phyloP scores from a whole-genome alignment of 768 basidiomycete genomes.

The Macrolepiota albuminosa region DNA sequence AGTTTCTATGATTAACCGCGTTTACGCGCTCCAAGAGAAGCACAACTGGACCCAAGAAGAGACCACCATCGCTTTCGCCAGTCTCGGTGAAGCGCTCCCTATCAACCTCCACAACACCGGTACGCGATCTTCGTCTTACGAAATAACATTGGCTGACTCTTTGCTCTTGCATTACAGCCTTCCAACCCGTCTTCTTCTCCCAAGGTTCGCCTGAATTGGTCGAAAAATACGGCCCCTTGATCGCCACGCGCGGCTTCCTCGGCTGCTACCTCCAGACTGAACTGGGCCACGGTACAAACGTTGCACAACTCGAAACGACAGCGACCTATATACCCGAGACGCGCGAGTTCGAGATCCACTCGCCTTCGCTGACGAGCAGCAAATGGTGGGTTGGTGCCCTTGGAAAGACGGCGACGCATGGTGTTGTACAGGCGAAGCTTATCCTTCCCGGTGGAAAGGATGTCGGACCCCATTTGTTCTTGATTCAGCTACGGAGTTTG shows the following conservation, averaged over 20 bases:
- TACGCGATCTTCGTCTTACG: constrained; percentile 16
- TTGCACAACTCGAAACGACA: constrained; percentile 65
- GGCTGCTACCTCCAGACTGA: constrained; percentile 78
- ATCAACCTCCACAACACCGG: constrained; percentile 35
- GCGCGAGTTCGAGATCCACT: constrained; percentile 69
- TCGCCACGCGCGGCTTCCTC: constrained; percentile 52
- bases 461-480: constrained; percentile 71
- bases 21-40: constrained; percentile 53
- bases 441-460: constrained; percentile 57
- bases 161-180: constrained; percentile 31
- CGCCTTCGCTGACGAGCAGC: constrained; percentile 66
- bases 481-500: constrained; percentile 61
- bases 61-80: constrained; percentile 36
- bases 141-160: constrained; percentile 10
- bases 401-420: constrained; percentile 70
- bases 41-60: constrained; percentile 52
- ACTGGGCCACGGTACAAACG: constrained; percentile 74
- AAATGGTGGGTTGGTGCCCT: constrained; percentile 85
- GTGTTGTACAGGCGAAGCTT: constrained; percentile 71
- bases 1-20: constrained; percentile 46
- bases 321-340: constrained; percentile 68
- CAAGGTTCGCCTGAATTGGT: constrained; percentile 56
- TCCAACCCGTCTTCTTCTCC: constrained; percentile 61
- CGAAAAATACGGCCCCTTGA: constrained; percentile 45
- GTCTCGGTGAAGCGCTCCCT: constrained; percentile 51